Base-by-base conservation (phyloP, 2,329 filamentous ascomycete species). In the Aspergillus eucalypticola region DNA sequence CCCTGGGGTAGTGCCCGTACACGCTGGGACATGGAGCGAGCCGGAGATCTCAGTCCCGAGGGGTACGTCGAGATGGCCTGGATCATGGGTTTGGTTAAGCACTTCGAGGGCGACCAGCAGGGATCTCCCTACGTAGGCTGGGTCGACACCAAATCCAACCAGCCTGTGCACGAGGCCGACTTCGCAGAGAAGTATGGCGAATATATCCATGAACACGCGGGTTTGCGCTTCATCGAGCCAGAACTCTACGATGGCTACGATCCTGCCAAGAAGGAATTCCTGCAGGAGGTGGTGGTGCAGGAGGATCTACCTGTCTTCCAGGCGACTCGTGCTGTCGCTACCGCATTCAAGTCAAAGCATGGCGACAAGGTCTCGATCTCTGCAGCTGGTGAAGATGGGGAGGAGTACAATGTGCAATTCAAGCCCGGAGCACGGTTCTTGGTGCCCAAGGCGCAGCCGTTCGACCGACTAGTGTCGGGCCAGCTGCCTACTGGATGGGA, bases 401-500 rank as follows among this genome's bases (percentile, higher is more conserved):
- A 48, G 44, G 49, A 17, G 3, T 54, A 29, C 81, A 93, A 89
- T 59, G 90, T 97, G 49, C 91, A 91, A 67, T 82, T 97, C 78
- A 94, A 89, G 86, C 96, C 95, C 86, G 92, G 92, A 59, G 94
- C 93, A 17, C 90, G 89, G 19, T 86, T 98, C 25, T 88, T 55
- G 15, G 27, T 59, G 27, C 58, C 58, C 19, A 59, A 59, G 35
- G 46, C 58, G 4, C 48, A 27, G n/a, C 46, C 42, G 19, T 21
- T 48, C 21, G 13, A 49, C 8, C 59, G 38, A 8, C 15, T 29
- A n/a, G 94, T 98, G 64, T 94, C 94, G 69, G 93, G 93, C 66
- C 93, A 97, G 78, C 89, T 98, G 64, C 93, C 93, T 1, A 96
- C 92, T n/a, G 93, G 93, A 63, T 98, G 93, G 94, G 89, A 96